Percentiles rank a stretch among this genome's conserved stretches.
These are phyloP conservation scores for Trichoderma sp. DNA, from an alignment of 2,329 filamentous ascomycete genomes.

Conservation along the genomic window DNA sequence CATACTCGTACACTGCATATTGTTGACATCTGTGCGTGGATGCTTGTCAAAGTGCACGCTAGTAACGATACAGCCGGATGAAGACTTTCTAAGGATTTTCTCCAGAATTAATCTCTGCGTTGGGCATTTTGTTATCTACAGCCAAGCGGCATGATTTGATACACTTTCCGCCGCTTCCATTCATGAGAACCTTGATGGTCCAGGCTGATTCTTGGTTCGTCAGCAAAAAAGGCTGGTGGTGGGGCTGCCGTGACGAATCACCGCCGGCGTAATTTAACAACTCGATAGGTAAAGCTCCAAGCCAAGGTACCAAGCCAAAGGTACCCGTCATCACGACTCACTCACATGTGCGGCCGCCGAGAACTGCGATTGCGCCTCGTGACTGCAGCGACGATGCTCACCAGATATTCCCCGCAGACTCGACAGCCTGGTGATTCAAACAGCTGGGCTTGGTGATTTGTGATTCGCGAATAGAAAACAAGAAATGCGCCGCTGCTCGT, in stretches of 20 bases:
- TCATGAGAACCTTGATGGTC: slow-evolving; percentile 14
- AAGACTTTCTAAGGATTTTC: not conserved
- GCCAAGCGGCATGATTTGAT: not conserved
- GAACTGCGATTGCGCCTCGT: not conserved
- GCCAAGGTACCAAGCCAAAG: not conserved
- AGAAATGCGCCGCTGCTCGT: not conserved
- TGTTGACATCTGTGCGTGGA: not conserved
- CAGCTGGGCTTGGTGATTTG: not conserved
- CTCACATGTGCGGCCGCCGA: not conserved
- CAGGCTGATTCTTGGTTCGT: not conserved
- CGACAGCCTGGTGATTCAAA: not conserved
- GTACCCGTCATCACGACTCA: not conserved
- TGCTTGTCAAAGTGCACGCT: not conserved
- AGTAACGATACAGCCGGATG: not conserved
- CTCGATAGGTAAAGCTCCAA: not conserved
- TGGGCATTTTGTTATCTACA: not conserved
- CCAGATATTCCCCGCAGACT: not conserved
- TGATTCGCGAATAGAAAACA: not conserved
- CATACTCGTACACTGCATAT: not conserved
- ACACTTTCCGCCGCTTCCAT: not conserved
- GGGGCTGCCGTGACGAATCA: not conserved
- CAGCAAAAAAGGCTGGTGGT: not conserved
- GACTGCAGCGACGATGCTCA: not conserved
- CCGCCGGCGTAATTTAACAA: not conserved
- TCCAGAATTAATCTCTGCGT: not conserved